These are phyloP conservation scores for Fragaria ananassa DNA, from an alignment of 306 rosid species.

Conservation along the genomic window DNA sequence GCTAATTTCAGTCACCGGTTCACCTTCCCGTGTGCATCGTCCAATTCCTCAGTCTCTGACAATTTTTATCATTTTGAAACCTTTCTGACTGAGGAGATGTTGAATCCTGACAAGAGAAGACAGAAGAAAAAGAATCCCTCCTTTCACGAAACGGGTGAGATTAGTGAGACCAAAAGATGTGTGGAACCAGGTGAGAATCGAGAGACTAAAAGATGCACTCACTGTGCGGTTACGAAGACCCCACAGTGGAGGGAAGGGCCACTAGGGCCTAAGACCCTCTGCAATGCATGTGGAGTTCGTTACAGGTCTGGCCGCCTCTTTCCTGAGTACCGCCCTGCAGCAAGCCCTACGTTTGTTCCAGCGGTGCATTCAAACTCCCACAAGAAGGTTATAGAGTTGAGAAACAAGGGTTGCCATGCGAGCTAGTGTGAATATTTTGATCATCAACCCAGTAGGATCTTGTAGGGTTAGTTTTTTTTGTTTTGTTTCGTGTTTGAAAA, in stretches of 20 bases:
- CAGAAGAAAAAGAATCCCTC: slow-evolving; percentile 34
- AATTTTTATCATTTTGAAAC: slow-evolving; percentile 17
- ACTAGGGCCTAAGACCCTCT: slow-evolving; percentile 77
- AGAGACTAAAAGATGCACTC: slow-evolving; percentile 50
- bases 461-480: slow-evolving; percentile 9
- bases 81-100: slow-evolving; percentile 21
- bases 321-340: slow-evolving; percentile 84
- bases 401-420: slow-evolving; percentile 34
- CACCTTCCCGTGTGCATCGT: slow-evolving; percentile 21
- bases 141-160: slow-evolving; percentile 15
- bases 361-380: slow-evolving; percentile 77
- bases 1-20: slow-evolving; percentile 27
- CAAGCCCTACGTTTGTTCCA: slow-evolving; percentile 67
- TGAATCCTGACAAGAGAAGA: slow-evolving; percentile 29
- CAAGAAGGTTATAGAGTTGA: slow-evolving; percentile 81
- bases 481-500: slow-evolving; percentile 29
- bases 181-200: slow-evolving; percentile 13
- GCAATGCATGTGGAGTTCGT: slow-evolving; percentile 95
- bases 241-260: slow-evolving; percentile 97
- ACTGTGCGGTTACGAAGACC: slow-evolving; percentile 68
- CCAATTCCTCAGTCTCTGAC: slow-evolving; percentile 17
- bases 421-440: slow-evolving; percentile 27
- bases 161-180: slow-evolving; percentile 2
- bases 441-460: slow-evolving; percentile 34
- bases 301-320: slow-evolving; percentile 78